These are phyloP conservation scores for Eimeria zaria DNA, from an alignment of 169 alveolate species.

Conservation along the genomic window DNA sequence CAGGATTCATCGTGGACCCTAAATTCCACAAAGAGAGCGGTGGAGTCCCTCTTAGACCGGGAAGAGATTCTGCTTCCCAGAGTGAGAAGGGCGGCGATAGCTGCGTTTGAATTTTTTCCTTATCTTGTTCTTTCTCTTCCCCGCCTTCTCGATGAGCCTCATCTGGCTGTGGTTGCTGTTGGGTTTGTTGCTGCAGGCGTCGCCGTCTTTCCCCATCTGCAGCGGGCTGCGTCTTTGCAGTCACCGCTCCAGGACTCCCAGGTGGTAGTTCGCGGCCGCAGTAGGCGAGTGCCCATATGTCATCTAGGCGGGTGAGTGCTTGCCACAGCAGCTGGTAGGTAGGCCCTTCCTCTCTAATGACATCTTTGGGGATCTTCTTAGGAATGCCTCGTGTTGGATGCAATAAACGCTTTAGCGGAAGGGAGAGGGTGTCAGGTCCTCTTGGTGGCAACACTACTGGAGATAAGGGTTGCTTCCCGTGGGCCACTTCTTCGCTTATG, in stretches of 20 bases:
- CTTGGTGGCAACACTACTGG: conserved; percentile 68
- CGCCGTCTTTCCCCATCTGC: background rate
- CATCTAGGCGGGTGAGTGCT: conserved; percentile 73
- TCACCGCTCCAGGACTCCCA: background rate
- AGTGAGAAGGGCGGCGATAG: background rate
- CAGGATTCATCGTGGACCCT: background rate
- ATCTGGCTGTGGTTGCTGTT: background rate
- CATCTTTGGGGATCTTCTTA: conserved; percentile 26
- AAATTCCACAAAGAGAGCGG: background rate
- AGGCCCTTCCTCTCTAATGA: conserved; percentile 60
- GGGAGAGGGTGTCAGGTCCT: conserved; percentile 16
- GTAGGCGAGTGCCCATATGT: conserved; percentile 61
- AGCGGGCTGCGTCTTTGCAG: background rate
- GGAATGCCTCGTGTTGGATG: conserved; percentile 18
- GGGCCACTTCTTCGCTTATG: conserved; percentile 45
- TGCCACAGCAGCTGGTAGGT: conserved; percentile 81
- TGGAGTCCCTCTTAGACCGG: conserved; percentile 23
- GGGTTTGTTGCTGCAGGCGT: conserved; percentile 11
- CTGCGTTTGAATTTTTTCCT: background rate
- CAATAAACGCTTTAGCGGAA: conserved; percentile 26
- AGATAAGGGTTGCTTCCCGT: conserved; percentile 59
- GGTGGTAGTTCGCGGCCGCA: conserved; percentile 49
- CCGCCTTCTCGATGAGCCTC: background rate
- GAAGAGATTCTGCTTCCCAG: conserved; percentile 4
- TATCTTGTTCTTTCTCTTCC: background rate